These are phyloP conservation scores for Pontederia paniculata DNA, from an alignment of 176 grass and related monocot species.

Conservation along the genomic window DNA sequence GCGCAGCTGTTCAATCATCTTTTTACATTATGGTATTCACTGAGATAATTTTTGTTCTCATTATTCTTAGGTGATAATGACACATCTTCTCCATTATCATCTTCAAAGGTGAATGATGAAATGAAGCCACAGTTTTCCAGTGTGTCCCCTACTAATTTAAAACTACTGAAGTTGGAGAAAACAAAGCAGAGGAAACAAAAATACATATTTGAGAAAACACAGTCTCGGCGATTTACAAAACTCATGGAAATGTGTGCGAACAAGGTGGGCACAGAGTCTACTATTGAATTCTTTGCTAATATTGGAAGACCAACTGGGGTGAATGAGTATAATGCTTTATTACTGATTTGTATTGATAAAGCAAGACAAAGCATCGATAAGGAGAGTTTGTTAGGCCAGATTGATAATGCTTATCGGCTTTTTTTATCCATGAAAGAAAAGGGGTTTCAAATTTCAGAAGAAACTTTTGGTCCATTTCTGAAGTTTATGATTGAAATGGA, in stretches of 20 bases:
- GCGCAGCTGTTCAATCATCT: too few species aligned
- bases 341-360: slow-evolving; percentile 38
- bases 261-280: slow-evolving; percentile 43
- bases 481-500: slow-evolving; percentile 58
- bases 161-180: slow-evolving; percentile 26
- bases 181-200: slow-evolving; percentile 57
- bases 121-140: slow-evolving; percentile 29
- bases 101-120: too few species aligned
- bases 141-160: neutral
- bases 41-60: too few species aligned
- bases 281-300: slow-evolving; percentile 53
- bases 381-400: slow-evolving; percentile 46
- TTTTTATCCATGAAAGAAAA: slow-evolving; percentile 50
- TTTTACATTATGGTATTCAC: too few species aligned
- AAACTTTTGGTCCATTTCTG: slow-evolving; percentile 56
- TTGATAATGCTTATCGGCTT: slow-evolving; percentile 41
- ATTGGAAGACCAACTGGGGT: slow-evolving; percentile 60
- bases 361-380: slow-evolving; percentile 39
- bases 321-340: slow-evolving; percentile 67
- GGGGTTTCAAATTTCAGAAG: slow-evolving; percentile 52
- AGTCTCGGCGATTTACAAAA: slow-evolving; percentile 42
- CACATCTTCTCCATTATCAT: too few species aligned
- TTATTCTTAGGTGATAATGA: too few species aligned
- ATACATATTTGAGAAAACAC: slow-evolving; percentile 72
- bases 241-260: slow-evolving; percentile 55